These are phyloP conservation scores for Boletellus sp. DNA, from an alignment of 768 basidiomycete genomes.

Conservation along the genomic window DNA sequence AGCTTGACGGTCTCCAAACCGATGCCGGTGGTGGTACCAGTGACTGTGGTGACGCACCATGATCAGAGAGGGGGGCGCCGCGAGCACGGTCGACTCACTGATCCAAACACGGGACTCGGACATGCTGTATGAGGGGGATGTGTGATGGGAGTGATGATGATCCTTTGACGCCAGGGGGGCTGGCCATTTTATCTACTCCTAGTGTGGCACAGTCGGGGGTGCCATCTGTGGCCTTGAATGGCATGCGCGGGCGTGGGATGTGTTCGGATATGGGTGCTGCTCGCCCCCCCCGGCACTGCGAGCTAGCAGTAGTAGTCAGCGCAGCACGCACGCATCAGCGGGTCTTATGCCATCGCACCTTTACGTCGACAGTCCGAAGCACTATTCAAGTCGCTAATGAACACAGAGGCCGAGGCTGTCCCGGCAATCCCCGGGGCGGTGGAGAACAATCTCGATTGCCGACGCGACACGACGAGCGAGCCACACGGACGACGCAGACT, in stretches of 20 bases:
- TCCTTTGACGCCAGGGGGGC: background rate
- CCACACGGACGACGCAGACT: too few species aligned
- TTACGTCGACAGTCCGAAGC: too few species aligned
- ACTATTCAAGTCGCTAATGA: too few species aligned
- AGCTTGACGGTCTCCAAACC: slow-evolving; percentile 32
- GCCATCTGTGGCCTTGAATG: background rate
- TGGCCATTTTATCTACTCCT: slow-evolving; percentile 10
- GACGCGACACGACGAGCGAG: too few species aligned
- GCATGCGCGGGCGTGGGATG: background rate
- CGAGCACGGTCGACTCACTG: slow-evolving; percentile 6
- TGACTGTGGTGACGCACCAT: slow-evolving; percentile 27
- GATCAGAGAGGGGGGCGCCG: background rate
- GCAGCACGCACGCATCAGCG: too few species aligned
- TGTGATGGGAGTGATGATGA: background rate
- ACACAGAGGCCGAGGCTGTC: too few species aligned
- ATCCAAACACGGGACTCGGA: slow-evolving; percentile 23
- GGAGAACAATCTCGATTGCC: too few species aligned
- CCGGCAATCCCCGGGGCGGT: too few species aligned
- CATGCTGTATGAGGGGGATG: slow-evolving; percentile 9
- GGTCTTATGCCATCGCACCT: too few species aligned
- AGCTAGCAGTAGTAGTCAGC: too few species aligned
- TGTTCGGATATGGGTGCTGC: too few species aligned
- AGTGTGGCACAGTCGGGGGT: background rate
- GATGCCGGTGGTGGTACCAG: slow-evolving; percentile 40
- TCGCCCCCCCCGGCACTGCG: too few species aligned